Evolutionary conservation across 106 monocot genomes (phyloP).

Genomic region (Dendrobium huoshanense): DNA sequence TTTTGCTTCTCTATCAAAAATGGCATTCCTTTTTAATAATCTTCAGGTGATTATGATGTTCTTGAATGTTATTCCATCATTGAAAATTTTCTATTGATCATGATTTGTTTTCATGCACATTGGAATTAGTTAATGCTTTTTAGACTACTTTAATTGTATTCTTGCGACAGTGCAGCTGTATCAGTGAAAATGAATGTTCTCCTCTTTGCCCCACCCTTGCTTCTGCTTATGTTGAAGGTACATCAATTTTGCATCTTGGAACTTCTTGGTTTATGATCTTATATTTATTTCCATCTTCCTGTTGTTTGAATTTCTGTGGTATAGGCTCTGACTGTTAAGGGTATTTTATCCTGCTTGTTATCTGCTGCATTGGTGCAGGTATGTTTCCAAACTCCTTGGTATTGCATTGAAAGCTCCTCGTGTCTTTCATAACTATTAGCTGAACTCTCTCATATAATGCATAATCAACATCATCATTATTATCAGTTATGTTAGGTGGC

Average conservation of each 20-base stretch:
- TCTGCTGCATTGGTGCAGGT: conserved; percentile 94
- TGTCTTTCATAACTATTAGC: background rate
- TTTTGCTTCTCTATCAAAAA: conserved; percentile 56
- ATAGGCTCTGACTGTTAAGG: conserved; percentile 67
- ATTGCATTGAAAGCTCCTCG: background rate
- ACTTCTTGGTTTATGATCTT: background rate
- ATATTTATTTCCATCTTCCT: background rate
- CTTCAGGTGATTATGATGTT: conserved; percentile 66
- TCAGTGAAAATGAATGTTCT: conserved; percentile 99
- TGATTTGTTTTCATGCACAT: background rate
- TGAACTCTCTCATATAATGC: too few relatives aligned
- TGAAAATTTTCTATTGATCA: background rate
- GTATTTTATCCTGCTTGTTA: conserved; percentile 54
- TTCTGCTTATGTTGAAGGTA: conserved; percentile 97
- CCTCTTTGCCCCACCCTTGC: conserved; percentile 83
- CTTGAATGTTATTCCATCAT: background rate
- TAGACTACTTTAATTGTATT: conserved; percentile 2
- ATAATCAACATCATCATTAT: background rate
- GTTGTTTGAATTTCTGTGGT: conserved; percentile 6
- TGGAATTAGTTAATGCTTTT: background rate
- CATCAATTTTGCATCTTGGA: conserved; percentile 1
- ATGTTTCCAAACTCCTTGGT: background rate
- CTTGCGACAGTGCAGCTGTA: conserved; percentile 66
- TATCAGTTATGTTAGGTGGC: background rate
- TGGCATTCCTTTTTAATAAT: conserved; percentile 74